phyloP scores from a whole-genome alignment of 192 early-diverging fungal genomes.

The Dimargaris verticillata region DNA sequence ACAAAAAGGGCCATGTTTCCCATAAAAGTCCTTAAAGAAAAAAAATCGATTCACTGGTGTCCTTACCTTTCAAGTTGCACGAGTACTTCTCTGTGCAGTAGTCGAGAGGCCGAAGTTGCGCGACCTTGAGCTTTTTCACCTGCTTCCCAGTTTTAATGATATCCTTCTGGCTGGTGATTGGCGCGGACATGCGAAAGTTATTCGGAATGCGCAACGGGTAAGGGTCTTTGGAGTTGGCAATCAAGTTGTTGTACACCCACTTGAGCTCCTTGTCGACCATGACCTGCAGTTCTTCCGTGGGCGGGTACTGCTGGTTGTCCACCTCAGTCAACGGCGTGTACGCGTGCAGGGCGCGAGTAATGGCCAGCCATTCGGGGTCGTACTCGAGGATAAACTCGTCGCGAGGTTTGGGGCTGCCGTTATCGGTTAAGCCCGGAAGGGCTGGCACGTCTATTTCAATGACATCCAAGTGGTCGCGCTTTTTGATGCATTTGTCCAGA shows the following conservation, averaged over 20 bases:
- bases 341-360: constrained; percentile 42
- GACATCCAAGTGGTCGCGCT: constrained; percentile 69
- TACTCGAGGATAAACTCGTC: constrained; percentile 46
- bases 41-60: too few species aligned
- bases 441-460: constrained; percentile 5
- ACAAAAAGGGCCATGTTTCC: too few species aligned
- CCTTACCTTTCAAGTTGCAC: too few species aligned
- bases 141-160: too few species aligned
- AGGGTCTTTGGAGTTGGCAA: constrained; percentile 12
- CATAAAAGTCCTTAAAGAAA: too few species aligned
- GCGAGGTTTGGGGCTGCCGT: not conserved
- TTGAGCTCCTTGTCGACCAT: constrained; percentile 37
- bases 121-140: too few species aligned
- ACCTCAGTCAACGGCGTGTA: constrained; percentile 28
- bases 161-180: constrained; percentile 9
- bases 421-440: not conserved
- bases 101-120: too few species aligned
- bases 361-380: constrained; percentile 71
- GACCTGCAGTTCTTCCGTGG: constrained; percentile 23
- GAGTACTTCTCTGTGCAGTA: too few species aligned
- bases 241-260: constrained; percentile 50
- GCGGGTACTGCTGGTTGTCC: constrained; percentile 30
- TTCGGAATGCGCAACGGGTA: constrained; percentile 43
- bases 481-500: constrained; percentile 83
- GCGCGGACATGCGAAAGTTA: constrained; percentile 65